Evolutionary conservation across 1,284 basidiomycete species (phyloP).

Genomic region (Thelephora terrestris): DNA sequence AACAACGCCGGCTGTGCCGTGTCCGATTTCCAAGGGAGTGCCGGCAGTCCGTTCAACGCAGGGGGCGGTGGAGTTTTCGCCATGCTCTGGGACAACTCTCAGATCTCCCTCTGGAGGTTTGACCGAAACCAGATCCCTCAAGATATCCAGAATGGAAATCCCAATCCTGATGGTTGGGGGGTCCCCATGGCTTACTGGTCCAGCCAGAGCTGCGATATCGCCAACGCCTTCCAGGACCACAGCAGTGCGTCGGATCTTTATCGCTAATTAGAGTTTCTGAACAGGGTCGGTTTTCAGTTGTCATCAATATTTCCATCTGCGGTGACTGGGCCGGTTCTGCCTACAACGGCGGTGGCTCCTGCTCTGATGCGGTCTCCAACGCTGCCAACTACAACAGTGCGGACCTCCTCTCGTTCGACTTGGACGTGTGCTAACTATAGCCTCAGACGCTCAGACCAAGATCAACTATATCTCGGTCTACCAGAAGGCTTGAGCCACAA

Average conservation of each 20-base stretch:
- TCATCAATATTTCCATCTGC: conserved; percentile 46
- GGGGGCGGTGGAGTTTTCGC: conserved; percentile 70
- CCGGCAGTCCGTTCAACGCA: conserved; percentile 63
- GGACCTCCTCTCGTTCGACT: conserved; percentile 10
- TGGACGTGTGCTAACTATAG: too few species aligned
- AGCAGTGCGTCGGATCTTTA: conserved; percentile 26
- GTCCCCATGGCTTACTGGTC: conserved; percentile 58
- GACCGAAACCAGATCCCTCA: conserved; percentile 51
- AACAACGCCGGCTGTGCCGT: conserved; percentile 64
- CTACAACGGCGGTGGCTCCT: conserved; percentile 51
- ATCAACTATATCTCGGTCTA: too few species aligned
- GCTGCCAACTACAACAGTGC: conserved; percentile 50
- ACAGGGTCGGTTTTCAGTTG: conserved; percentile 20
- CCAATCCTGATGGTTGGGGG: conserved; percentile 60
- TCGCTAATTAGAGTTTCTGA: conserved; percentile 36
- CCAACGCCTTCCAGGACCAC: conserved; percentile 62
- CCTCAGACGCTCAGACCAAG: too few species aligned
- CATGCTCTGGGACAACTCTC: conserved; percentile 55
- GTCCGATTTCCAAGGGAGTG: conserved; percentile 41
- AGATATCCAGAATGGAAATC: conserved; percentile 51
- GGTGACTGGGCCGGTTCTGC: conserved; percentile 58
- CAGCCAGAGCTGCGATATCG: conserved; percentile 49
- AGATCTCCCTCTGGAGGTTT: conserved; percentile 77
- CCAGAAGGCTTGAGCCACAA: too few species aligned
- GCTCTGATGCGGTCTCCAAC: conserved; percentile 52